These are phyloP conservation scores for peach (Prunus persica) DNA, from an alignment of 306 rosid genomes.

Conservation along the genomic window Prunus_persica_NCBIv2 NC_034015.1:16642001-16642500, in stretches of 20 bases:
- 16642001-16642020: conserved; percentile 26
- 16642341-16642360: conserved; percentile 38
- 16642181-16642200: neutral
- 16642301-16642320: conserved; percentile 20
- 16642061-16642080: conserved; percentile 20
- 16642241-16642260: conserved; percentile 36
- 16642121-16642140: conserved; percentile 23
- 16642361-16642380: conserved; percentile 51
- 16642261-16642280: conserved; percentile 39
- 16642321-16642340: conserved; percentile 34
- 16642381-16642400: conserved; percentile 44
- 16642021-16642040: neutral
- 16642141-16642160: conserved; percentile 21
- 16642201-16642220: conserved; percentile 5
- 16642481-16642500: conserved; percentile 24
- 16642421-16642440: conserved; percentile 50
- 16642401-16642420: conserved; percentile 37
- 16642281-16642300: conserved; percentile 32
- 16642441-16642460: conserved; percentile 38
- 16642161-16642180: conserved; percentile 26
- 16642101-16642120: conserved; percentile 17
- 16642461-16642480: conserved; percentile 33
- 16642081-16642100: conserved; percentile 31
- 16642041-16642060: neutral
- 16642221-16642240: conserved; percentile 12